phyloP scores from a whole-genome alignment of 805 yeast species.

The Barnettozyma californica region DNA sequence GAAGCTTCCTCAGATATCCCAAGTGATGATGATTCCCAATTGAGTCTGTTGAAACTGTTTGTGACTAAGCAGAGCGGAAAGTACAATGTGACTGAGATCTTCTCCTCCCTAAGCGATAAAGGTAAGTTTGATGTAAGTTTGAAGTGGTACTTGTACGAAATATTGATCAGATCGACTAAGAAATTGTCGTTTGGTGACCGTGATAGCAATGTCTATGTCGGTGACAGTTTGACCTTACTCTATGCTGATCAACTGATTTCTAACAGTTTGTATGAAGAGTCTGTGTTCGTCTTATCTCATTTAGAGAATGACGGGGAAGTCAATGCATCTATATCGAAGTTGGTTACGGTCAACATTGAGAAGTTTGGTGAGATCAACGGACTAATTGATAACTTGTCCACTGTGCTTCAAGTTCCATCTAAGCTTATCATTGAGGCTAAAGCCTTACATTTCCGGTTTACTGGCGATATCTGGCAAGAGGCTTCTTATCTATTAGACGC shows the following conservation, averaged over 20 bases:
- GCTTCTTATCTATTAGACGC: slow-evolving; percentile 61
- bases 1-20: slow-evolving; percentile 10
- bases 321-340: slow-evolving; percentile 31
- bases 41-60: slow-evolving; percentile 27
- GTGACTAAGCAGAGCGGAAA: slow-evolving; percentile 19
- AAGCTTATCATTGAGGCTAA: slow-evolving; percentile 48
- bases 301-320: slow-evolving; percentile 43
- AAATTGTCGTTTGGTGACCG: slow-evolving; percentile 21
- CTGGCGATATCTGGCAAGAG: slow-evolving; percentile 52
- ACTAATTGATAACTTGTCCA: slow-evolving; percentile 33
- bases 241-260: slow-evolving; percentile 49
- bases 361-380: slow-evolving; percentile 10
- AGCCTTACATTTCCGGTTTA: slow-evolving; percentile 48
- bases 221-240: slow-evolving; percentile 34
- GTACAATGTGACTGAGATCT: slow-evolving; percentile 14
- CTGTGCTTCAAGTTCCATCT: slow-evolving; percentile 42
- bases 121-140: slow-evolving; percentile 31
- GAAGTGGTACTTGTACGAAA: slow-evolving; percentile 49
- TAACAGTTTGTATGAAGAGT: slow-evolving; percentile 47
- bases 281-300: slow-evolving; percentile 60
- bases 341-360: slow-evolving; percentile 25
- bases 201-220: slow-evolving; percentile 12
- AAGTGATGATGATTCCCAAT: slow-evolving; percentile 17
- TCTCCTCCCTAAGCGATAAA: slow-evolving; percentile 13
- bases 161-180: slow-evolving; percentile 33